Evolutionary conservation across 176 grass and related monocot species (phyloP), one percentile per base, ranked within the genome.

Genomic region (Zizania latifolia): DNA sequence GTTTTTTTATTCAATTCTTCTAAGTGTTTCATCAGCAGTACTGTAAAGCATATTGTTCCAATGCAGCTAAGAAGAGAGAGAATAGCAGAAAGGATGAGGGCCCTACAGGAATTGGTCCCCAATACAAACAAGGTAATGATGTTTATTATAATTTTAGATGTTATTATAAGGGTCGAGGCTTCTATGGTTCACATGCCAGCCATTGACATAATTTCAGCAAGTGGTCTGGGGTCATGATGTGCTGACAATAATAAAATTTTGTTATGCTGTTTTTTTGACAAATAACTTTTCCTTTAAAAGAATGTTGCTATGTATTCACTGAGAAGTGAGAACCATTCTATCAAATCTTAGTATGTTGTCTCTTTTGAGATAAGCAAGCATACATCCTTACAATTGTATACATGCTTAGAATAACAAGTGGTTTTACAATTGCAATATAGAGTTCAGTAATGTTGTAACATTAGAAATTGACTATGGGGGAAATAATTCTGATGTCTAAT

Each of bases 31-130:
- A 82, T 84, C 32, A 75, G 13, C 54, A 62, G 13, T 38, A 58
- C 60, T 79, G 67, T 81, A 62, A 80, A 72, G 35, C 61, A 51
- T 75, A 19, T 63, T 78, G 65, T 76, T 82, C 50, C 53, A 31
- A 38, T 85, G 72, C 86, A 97, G 94, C 75, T 98, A 81, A 86
- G 94, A 75, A 92, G 94, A 89, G 94, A 98, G 81, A 98, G 82
- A 81, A 98, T 98, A 85, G 86, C 91, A n/a, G 94, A 98, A 87
- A 98, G 91, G 86, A 98, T 94, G 89, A 94, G 91, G 59, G 84
- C 86, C 29, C 59, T 98, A 67, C 91, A 98, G 77, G 94, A 98
- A 88, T 76, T 98, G 88, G 94, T 98, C 71, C 94, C 94, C 72
- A 98, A 94, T 80, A 98, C 94, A 71, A 98, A 94, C 81, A 98